A percentile compares a stretch with the other conserved stretches of the same genome.
These are phyloP conservation scores for Fusarium nelsonii DNA, from an alignment of 2,329 filamentous ascomycete genomes.

Conservation along the genomic window DNA sequence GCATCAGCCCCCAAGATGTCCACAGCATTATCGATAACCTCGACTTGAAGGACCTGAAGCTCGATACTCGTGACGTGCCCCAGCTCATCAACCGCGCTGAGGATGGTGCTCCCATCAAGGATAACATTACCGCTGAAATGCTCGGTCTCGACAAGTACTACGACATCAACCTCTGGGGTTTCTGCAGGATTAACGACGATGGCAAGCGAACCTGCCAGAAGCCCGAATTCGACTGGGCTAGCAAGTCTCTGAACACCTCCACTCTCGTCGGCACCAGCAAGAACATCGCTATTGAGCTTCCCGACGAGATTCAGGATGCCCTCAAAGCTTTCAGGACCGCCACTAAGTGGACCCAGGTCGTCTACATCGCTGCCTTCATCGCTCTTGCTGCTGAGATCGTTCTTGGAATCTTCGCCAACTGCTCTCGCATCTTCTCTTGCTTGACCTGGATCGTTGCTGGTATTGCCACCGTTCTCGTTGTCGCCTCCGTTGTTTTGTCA, in stretches of 20 bases:
- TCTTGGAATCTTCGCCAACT: constrained; percentile 85
- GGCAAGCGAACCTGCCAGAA: constrained; percentile 74
- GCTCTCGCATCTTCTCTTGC: constrained; percentile 84
- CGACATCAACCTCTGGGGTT: constrained; percentile 86
- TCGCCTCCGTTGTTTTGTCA: constrained; percentile 77
- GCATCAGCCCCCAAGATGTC: constrained; percentile 52
- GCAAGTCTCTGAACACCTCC: constrained; percentile 76
- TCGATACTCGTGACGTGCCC: constrained; percentile 44
- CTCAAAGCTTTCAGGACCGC: constrained; percentile 80
- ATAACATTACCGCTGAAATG: constrained; percentile 68
- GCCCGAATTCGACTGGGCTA: constrained; percentile 80
- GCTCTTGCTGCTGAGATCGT: constrained; percentile 78
- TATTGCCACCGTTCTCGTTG: constrained; percentile 65
- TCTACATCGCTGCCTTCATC: constrained; percentile 80
- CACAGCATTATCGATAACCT: constrained; percentile 53
- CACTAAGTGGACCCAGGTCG: constrained; percentile 84
- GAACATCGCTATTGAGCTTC: constrained; percentile 72
- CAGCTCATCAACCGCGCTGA: constrained; percentile 66
- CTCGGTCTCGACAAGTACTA: constrained; percentile 81
- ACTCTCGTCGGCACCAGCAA: constrained; percentile 59
- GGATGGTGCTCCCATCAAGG: constrained; percentile 30
- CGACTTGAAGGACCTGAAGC: constrained; percentile 32
- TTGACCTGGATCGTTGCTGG: constrained; percentile 81
- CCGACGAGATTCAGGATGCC: constrained; percentile 73
- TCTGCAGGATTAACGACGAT: constrained; percentile 75